Evolutionary conservation across 208 protist genomes (phyloP).

Genomic region (Kentomonas sorsogonicus): DNA sequence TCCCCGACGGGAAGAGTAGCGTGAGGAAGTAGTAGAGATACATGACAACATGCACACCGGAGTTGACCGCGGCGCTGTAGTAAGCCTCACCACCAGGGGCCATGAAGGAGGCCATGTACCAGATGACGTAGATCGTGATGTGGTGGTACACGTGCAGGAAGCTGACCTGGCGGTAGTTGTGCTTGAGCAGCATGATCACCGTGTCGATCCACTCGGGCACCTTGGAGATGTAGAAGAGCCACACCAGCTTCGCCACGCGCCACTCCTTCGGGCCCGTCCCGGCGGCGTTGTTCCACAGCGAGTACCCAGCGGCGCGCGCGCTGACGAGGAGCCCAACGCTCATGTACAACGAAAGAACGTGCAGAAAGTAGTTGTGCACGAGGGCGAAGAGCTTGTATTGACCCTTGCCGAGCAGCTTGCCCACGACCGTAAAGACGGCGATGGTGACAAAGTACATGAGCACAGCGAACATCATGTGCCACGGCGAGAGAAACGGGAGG

Average conservation of each 20-base stretch:
- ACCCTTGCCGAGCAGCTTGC: conserved; percentile 44
- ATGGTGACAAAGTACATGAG: conserved; percentile 42
- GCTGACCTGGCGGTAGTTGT: conserved; percentile 71
- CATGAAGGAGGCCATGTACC: conserved; percentile 42
- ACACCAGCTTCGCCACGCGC: conserved; percentile 63
- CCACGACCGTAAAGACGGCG: conserved; percentile 20
- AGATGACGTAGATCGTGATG: conserved; percentile 67
- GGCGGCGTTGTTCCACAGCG: conserved; percentile 62
- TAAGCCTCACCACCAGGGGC: conserved; percentile 72
- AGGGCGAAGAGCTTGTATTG: conserved; percentile 39
- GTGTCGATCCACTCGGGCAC: conserved; percentile 76
- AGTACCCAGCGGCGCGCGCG: conserved; percentile 52
- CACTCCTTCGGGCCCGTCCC: conserved; percentile 36
- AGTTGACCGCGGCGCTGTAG: conserved; percentile 80
- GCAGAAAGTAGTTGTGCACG: conserved; percentile 62
- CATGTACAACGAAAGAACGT: conserved; percentile 70
- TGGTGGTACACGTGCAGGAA: conserved; percentile 85
- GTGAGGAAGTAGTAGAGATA: conserved; percentile 83
- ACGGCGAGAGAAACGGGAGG: conserved; percentile 53
- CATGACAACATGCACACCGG: conserved; percentile 74
- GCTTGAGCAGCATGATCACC: conserved; percentile 64
- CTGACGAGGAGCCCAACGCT: conserved; percentile 50
- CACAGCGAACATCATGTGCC: conserved; percentile 32
- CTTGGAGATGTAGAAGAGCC: conserved; percentile 79
- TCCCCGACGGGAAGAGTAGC: conserved; percentile 42